Evolutionary conservation across 805 yeast genomes (phyloP).

Genomic region (Metschnikowia cerradonensis): DNA sequence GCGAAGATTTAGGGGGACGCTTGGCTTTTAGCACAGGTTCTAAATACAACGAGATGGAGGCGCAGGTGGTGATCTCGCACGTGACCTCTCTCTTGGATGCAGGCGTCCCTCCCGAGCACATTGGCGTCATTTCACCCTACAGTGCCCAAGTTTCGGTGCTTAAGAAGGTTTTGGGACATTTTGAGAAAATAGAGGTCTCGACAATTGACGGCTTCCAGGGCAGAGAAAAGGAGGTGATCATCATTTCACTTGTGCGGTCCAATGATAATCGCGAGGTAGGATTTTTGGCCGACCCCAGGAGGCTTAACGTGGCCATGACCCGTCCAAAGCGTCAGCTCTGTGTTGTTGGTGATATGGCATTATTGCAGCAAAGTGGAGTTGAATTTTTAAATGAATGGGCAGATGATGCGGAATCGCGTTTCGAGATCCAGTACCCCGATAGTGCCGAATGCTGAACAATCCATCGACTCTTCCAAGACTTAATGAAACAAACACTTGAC

Average conservation of each 20-base stretch:
- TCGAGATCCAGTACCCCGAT: slow-evolving; percentile 63
- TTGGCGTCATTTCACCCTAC: slow-evolving; percentile 90
- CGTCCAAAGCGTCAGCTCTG: slow-evolving; percentile 83
- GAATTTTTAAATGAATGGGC: slow-evolving; percentile 63
- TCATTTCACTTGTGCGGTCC: slow-evolving; percentile 77
- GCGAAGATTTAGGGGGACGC: slow-evolving; percentile 21
- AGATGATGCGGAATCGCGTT: slow-evolving; percentile 60
- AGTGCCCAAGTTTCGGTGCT: slow-evolving; percentile 75
- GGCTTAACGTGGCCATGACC: slow-evolving; percentile 92
- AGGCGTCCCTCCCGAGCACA: slow-evolving; percentile 53
- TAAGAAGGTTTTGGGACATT: slow-evolving; percentile 31
- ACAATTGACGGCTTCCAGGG: slow-evolving; percentile 98
- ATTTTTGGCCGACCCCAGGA: slow-evolving; percentile 69
- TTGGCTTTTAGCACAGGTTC: slow-evolving; percentile 41
- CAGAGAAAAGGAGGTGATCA: slow-evolving; percentile 83
- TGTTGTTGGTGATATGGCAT: slow-evolving; percentile 81
- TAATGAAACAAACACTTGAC: background rate
- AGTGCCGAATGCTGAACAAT: slow-evolving; percentile 23
- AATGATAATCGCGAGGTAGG: slow-evolving; percentile 73
- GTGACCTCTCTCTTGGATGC: slow-evolving; percentile 44
- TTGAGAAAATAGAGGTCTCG: slow-evolving; percentile 62
- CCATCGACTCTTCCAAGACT: background rate
- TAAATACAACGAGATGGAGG: slow-evolving; percentile 76
- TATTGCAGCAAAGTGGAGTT: slow-evolving; percentile 43
- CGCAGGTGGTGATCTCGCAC: slow-evolving; percentile 55